Evolutionary conservation across 441 rosid species (phyloP).

Genomic region (Mallotus repandus): DNA sequence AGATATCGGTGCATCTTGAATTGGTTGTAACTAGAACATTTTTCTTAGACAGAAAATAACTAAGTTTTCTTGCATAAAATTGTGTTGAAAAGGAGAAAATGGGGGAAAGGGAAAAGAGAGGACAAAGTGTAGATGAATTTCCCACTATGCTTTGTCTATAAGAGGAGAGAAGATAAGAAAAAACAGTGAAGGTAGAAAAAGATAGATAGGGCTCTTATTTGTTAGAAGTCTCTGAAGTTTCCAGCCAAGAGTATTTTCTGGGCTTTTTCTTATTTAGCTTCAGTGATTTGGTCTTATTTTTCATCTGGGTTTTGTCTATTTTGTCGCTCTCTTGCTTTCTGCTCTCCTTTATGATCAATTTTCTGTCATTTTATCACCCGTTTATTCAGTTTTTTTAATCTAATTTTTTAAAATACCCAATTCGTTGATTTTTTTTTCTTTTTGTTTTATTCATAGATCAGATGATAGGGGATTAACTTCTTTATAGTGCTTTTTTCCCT

Average conservation of each 20-base stretch:
- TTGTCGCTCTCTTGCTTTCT: conserved; percentile 13
- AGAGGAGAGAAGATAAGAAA: background rate
- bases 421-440: conserved; percentile 9
- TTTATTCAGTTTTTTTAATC: background rate
- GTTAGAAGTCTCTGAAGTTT: no score
- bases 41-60: background rate
- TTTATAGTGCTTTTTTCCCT: conserved; percentile 17
- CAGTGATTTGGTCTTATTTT: background rate
- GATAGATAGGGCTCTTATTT: no score
- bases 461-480: conserved; percentile 11
- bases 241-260: no score
- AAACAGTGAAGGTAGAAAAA: background rate
- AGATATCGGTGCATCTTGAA: background rate
- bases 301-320: conserved; percentile 22
- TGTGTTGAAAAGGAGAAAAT: background rate
- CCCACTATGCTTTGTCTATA: background rate
- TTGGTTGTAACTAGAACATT: background rate
- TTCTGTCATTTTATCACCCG: conserved; percentile 7
- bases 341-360: conserved; percentile 25
- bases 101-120: background rate
- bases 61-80: background rate
- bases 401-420: conserved; percentile 6
- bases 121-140: background rate
- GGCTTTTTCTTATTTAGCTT: conserved; percentile 16
- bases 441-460: background rate